Evolutionary conservation across 768 basidiomycete species (phyloP), one percentile per base, ranked within the genome.

Genomic region (Roridomyces roridus): DNA sequence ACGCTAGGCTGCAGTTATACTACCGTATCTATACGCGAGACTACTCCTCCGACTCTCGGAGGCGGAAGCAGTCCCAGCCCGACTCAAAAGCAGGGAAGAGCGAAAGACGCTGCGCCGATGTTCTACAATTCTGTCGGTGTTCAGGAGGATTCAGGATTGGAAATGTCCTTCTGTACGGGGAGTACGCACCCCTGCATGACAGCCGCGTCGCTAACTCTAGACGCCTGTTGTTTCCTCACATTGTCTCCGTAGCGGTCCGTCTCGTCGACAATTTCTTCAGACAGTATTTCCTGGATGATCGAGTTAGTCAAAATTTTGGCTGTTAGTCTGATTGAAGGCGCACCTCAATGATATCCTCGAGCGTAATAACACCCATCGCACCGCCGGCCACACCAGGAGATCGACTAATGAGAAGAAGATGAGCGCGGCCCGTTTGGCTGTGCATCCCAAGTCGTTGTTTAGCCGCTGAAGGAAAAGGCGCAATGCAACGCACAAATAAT

Each of bases 241-340:
- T 96, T 97, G 63, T 94, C 92, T 62, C 92, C 87, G 64, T 90
- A 96, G 24, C 87, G 81, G 73, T 97, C 95, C 3, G 94, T 96
- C 72, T 97, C 95, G 66, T 96, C 95, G 26, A 96, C 90, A 50
- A 97, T 96, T 69, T 97, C 96, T 73, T 97, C 94, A 0, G 91
- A 88, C n/a, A 98, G 92, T 59, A 98, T 97, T 81, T 96, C 95
- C 82, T 92, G 72, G 60, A n/a, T n/a, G 68, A 70, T n/a, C n/a
- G n/a, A n/a, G n/a, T n/a, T n/a, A n/a, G n/a, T n/a, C n/a, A n/a
- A n/a, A n/a, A n/a, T n/a, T n/a, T n/a, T n/a, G n/a, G n/a, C n/a
- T n/a, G n/a, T n/a, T n/a, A n/a, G n/a, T n/a, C n/a, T n/a, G n/a
- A n/a, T n/a, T n/a, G n/a, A n/a, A n/a, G 4, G 56, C 65, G 52